A percentile compares a stretch with the other conserved stretches of the same genome.
These are phyloP conservation scores for Lojkania enalia DNA, from an alignment of 2,329 filamentous ascomycete species.

Conservation along the genomic window DNA sequence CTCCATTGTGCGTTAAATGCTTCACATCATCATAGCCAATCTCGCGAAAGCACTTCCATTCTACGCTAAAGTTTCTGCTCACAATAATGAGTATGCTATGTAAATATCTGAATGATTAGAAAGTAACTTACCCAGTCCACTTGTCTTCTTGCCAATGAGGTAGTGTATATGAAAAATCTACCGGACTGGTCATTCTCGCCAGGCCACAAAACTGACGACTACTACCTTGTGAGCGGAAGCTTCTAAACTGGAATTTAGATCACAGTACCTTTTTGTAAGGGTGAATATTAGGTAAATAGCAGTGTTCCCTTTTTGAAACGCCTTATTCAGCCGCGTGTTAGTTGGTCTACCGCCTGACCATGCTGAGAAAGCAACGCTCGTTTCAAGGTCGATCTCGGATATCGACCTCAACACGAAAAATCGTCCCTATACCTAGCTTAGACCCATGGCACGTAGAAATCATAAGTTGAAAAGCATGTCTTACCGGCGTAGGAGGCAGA, in stretches of 20 bases:
- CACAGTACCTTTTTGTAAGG: conserved; percentile 2
- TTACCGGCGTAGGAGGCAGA: neutral
- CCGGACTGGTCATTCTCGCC: neutral
- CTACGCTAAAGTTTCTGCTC: conserved; percentile 2
- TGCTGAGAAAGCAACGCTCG: neutral
- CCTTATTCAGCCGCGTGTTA: conserved; percentile 1
- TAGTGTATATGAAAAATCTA: neutral
- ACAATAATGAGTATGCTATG: no score
- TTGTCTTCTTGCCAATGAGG: conserved; percentile 5
- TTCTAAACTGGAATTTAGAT: neutral
- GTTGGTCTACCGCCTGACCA: conserved; percentile 1
- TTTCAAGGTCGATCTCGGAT: neutral
- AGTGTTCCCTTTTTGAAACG: neutral
- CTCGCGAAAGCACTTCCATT: neutral
- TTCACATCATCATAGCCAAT: conserved; percentile 4
- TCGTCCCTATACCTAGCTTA: neutral
- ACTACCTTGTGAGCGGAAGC: neutral
- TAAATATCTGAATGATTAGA: no score
- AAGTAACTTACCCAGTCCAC: no score
- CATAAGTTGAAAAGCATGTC: neutral
- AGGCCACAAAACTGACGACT: conserved; percentile 5
- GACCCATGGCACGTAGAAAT: no score
- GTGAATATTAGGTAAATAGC: conserved; percentile 4
- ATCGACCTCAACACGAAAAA: conserved; percentile 3
- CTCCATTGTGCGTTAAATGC: conserved; percentile 1